Conservation (phyloP, 768 basidiomycete species). For the Leccinum disarticulatum region DNA sequence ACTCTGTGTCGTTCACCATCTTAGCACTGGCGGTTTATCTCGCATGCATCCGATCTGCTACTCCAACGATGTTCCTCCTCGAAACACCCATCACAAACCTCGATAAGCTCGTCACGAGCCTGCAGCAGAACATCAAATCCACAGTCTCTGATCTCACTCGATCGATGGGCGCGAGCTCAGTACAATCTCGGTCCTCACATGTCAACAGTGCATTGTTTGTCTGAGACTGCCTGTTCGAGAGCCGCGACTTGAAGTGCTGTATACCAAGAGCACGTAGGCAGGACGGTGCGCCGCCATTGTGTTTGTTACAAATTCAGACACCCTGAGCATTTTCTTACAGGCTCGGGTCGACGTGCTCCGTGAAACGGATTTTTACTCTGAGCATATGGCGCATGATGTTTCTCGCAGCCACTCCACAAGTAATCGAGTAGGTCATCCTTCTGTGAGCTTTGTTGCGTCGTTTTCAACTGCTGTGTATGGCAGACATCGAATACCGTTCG, state of each 20-base stretch:
- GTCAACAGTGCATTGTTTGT: too few relatives aligned
- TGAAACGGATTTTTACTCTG: conserved; percentile 94
- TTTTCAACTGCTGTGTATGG: conserved; percentile 9
- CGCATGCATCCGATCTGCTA: too few relatives aligned
- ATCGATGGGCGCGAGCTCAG: too few relatives aligned
- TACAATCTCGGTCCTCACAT: too few relatives aligned
- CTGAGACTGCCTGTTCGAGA: too few relatives aligned
- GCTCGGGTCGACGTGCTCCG: conserved; percentile 84
- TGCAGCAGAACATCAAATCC: too few relatives aligned
- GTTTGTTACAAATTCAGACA: conserved; percentile 4
- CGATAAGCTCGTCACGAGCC: too few relatives aligned
- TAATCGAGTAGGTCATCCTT: conserved; percentile 71
- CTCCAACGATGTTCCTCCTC: too few relatives aligned
- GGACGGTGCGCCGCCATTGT: conserved; percentile 61
- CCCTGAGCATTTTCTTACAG: conserved; percentile 20
- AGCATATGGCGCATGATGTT: conserved; percentile 84
- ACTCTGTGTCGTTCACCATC: too few relatives aligned
- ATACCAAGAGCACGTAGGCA: conserved; percentile 94
- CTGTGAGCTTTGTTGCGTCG: conserved; percentile 3
- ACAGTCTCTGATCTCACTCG: too few relatives aligned
- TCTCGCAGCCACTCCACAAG: conserved; percentile 78
- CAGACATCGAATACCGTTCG: conserved; percentile 75
- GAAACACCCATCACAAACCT: too few relatives aligned
- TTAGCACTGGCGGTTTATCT: too few relatives aligned
- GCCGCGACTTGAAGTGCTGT: conserved; percentile 63